phyloP scores from a whole-genome alignment of 1,284 basidiomycete genomes.

The Inonotus obliquus region DNA sequence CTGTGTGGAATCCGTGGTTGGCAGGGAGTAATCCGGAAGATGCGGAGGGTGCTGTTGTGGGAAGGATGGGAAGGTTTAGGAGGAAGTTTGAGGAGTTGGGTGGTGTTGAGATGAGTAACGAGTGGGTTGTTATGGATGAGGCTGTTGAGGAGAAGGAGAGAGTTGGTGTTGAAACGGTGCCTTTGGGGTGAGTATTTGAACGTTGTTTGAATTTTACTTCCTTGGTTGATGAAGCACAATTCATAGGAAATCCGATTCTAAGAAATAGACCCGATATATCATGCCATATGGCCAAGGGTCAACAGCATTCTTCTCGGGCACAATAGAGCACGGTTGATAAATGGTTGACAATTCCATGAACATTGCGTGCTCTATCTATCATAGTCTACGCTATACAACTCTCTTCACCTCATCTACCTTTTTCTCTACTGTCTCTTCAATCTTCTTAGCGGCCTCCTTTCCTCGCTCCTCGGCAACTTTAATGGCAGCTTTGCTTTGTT shows the following conservation, averaged over 20 bases:
- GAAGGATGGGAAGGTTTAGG: conserved; percentile 77
- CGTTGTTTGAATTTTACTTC: not conserved
- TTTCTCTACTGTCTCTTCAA: conserved; percentile 5
- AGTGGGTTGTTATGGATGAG: conserved; percentile 39
- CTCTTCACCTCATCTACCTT: conserved; percentile 12
- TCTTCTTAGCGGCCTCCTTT: conserved; percentile 19
- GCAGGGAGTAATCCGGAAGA: conserved; percentile 44
- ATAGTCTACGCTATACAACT: conserved; percentile 11
- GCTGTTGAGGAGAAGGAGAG: conserved; percentile 30
- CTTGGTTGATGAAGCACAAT: not conserved
- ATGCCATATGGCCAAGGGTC: too few species aligned
- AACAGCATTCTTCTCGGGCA: too few species aligned
- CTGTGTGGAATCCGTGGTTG: conserved; percentile 52
- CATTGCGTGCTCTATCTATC: not conserved
- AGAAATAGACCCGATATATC: not conserved
- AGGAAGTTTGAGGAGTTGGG: conserved; percentile 65
- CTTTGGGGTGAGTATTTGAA: not conserved
- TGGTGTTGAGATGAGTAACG: conserved; percentile 36
- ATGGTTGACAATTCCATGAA: not conserved
- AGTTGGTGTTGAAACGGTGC: not conserved
- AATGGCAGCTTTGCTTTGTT: conserved; percentile 17
- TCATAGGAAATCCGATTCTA: not conserved
- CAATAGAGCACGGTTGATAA: not conserved
- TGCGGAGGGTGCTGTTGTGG: conserved; percentile 64
- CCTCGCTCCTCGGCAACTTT: conserved; percentile 23